Percentiles rank a stretch among this genome's conserved stretches.
Evolutionary conservation across 768 basidiomycete species (phyloP).

Genomic region (Butyriboletus loyo): DNA sequence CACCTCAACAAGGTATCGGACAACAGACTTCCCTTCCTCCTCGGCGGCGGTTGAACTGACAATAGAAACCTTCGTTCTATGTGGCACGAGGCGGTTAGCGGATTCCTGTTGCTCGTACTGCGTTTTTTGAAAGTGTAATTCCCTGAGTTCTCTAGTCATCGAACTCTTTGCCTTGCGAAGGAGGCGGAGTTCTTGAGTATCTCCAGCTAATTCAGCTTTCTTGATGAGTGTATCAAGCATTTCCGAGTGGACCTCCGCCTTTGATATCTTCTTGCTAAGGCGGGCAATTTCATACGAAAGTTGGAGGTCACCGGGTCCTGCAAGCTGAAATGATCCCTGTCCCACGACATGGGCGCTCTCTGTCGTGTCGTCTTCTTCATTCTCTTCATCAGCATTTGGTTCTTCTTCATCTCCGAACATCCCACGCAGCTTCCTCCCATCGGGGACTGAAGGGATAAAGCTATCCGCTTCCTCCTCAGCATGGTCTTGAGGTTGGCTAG

Average conservation of each 20-base stretch:
- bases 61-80: constrained; percentile 81
- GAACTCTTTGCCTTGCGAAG: constrained; percentile 79
- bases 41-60: constrained; percentile 80
- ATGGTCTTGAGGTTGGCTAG: constrained; percentile 19
- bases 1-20: constrained; percentile 89
- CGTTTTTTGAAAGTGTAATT: constrained; percentile 82
- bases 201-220: constrained; percentile 93
- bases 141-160: constrained; percentile 77
- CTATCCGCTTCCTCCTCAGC: constrained; percentile 8
- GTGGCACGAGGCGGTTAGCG: constrained; percentile 83
- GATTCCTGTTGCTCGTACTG: constrained; percentile 94
- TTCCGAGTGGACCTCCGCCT: constrained; percentile 74
- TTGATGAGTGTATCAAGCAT: constrained; percentile 88
- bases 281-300: constrained; percentile 83
- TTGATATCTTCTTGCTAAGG: constrained; percentile 69
- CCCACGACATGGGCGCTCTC: constrained; percentile 30
- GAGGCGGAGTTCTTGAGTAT: constrained; percentile 79
- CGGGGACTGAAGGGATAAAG: constrained; percentile 5
- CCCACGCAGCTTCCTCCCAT: constrained; percentile 27
- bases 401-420: constrained; percentile 39
- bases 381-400: constrained; percentile 41
- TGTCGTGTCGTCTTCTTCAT: constrained; percentile 39
- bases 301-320: constrained; percentile 87
- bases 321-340: constrained; percentile 62
- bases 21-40: constrained; percentile 85